Conservation (phyloP, 2,329 filamentous ascomycete species). For the Aureobasidium lini region DNA sequence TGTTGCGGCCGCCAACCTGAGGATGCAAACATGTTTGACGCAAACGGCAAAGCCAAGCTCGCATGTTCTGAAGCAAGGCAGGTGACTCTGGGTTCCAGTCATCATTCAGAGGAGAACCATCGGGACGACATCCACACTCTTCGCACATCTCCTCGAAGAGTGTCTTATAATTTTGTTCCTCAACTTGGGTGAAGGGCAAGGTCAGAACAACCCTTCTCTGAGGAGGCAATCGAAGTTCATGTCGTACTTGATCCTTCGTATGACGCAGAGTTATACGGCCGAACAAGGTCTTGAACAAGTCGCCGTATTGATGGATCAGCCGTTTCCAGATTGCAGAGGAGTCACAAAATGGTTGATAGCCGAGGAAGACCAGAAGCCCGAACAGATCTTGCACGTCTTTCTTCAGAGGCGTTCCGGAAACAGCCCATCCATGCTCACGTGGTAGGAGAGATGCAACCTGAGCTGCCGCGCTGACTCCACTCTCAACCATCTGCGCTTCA, state of each 20-base stretch:
- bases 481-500: conserved; percentile 89
- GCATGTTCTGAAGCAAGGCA: conserved; percentile 61
- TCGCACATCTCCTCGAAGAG: conserved; percentile 70
- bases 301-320: conserved; percentile 41
- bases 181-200: conserved; percentile 81
- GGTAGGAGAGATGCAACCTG: conserved; percentile 72
- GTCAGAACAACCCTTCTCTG: conserved; percentile 85
- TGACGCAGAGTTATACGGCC: conserved; percentile 69
- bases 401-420: conserved; percentile 84
- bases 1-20: conserved; percentile 63
- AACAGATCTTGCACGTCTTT: conserved; percentile 71
- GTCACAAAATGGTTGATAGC: conserved; percentile 67
- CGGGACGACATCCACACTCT: conserved; percentile 55
- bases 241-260: conserved; percentile 71
- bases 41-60: conserved; percentile 66
- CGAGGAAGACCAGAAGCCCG: conserved; percentile 73
- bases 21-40: conserved; percentile 82
- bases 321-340: conserved; percentile 59
- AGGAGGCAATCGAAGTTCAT: conserved; percentile 69
- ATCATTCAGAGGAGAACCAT: conserved; percentile 54
- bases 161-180: conserved; percentile 79
- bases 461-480: conserved; percentile 75
- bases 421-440: conserved; percentile 79
- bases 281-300: conserved; percentile 62
- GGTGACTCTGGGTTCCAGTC: conserved; percentile 59